phyloP scores from a whole-genome alignment of 2,329 filamentous ascomycete species.

The Aschersonia sp. region DNA sequence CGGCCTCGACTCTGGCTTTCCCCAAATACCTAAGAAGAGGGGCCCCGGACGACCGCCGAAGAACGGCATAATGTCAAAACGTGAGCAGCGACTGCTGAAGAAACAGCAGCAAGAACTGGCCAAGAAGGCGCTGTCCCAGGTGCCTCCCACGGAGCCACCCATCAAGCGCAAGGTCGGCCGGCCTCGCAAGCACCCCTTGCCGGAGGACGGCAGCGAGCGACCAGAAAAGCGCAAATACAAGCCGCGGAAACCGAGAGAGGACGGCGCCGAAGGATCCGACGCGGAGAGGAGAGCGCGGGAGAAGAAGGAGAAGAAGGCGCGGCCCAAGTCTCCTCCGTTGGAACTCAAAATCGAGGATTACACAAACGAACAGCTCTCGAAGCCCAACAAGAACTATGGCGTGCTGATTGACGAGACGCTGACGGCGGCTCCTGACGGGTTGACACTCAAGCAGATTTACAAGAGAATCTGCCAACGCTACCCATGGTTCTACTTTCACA shows the following conservation, averaged over 20 bases:
- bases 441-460: conserved; percentile 48
- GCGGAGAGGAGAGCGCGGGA: conserved; percentile 40
- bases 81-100: conserved; percentile 51
- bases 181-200: conserved; percentile 46
- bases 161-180: conserved; percentile 52
- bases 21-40: conserved; percentile 46
- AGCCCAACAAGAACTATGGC: conserved; percentile 48
- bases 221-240: conserved; percentile 54
- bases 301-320: conserved; percentile 44
- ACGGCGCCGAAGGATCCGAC: conserved; percentile 40
- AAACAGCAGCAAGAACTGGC: conserved; percentile 35
- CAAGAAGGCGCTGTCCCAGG: conserved; percentile 35
- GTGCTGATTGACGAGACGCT: conserved; percentile 46
- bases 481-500: conserved; percentile 44
- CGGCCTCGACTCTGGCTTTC: conserved; percentile 20
- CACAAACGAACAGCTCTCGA: conserved; percentile 42
- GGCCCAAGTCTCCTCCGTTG: conserved; percentile 45
- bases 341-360: conserved; percentile 40
- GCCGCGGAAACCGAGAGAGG: conserved; percentile 42
- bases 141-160: conserved; percentile 31
- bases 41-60: conserved; percentile 72
- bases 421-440: conserved; percentile 35
- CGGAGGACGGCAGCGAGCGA: conserved; percentile 37
- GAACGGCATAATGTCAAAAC: conserved; percentile 71
- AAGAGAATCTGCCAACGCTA: conserved; percentile 44